Conservation (phyloP, 1,284 basidiomycete species). For the Peniophora sp. region DNA sequence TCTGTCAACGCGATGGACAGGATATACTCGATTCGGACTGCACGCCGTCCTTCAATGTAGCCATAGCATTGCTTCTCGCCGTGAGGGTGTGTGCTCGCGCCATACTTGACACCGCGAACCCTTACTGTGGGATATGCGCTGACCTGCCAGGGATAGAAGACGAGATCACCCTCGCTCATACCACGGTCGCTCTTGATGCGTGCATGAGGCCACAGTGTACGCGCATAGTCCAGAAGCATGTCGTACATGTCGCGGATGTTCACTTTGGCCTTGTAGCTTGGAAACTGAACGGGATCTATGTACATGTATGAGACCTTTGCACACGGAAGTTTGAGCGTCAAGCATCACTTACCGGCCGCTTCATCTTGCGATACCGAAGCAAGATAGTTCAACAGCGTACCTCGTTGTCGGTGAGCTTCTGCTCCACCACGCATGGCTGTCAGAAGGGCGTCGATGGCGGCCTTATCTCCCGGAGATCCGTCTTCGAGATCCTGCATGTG, state of each 20-base stretch:
- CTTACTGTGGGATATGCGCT: neutral
- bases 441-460: neutral
- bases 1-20: neutral
- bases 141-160: neutral
- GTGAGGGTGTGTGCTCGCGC: neutral
- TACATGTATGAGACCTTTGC: neutral
- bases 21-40: neutral
- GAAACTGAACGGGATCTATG: neutral
- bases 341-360: neutral
- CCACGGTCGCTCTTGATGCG: neutral
- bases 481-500: neutral
- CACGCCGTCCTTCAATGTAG: neutral
- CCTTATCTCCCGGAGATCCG: neutral
- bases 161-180: neutral
- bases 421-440: neutral
- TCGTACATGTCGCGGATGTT: neutral
- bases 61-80: neutral
- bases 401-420: neutral
- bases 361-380: neutral
- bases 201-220: neutral
- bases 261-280: neutral
- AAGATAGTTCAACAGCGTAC: neutral
- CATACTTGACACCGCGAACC: neutral
- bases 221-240: neutral
- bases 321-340: neutral